phyloP scores from a whole-genome alignment of 805 yeast species.

The Brettanomyces naardenensis region DNA sequence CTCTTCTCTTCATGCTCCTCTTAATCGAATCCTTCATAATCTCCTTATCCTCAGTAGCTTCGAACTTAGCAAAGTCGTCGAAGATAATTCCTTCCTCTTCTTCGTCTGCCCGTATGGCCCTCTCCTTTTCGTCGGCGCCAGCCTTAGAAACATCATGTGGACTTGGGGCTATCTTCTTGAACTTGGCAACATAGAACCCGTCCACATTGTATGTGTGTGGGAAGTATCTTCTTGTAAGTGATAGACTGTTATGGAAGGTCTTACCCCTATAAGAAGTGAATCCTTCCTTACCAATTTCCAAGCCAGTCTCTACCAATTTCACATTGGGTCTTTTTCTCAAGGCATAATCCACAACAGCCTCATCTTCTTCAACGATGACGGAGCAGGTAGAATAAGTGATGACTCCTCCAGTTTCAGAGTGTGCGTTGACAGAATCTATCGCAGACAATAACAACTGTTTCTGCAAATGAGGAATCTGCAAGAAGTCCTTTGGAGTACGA shows the following conservation, averaged over 20 bases:
- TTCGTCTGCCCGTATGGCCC: slow-evolving; percentile 71
- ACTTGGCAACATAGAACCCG: slow-evolving; percentile 96
- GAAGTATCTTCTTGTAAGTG: slow-evolving; percentile 87
- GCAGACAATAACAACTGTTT: slow-evolving; percentile 91
- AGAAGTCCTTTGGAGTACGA: slow-evolving; percentile 93
- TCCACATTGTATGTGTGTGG: slow-evolving; percentile 99
- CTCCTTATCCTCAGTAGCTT: slow-evolving; percentile 65
- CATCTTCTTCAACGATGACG: slow-evolving; percentile 96
- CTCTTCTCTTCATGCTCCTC: slow-evolving; percentile 58
- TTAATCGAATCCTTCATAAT: slow-evolving; percentile 64
- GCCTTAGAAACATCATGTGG: slow-evolving; percentile 80
- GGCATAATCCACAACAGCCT: slow-evolving; percentile 97
- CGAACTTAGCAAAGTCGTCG: slow-evolving; percentile 80
- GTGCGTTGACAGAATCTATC: slow-evolving; percentile 93
- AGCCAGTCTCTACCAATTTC: slow-evolving; percentile 83
- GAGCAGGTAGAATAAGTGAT: slow-evolving; percentile 98
- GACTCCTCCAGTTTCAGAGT: slow-evolving; percentile 84
- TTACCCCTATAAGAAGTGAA: slow-evolving; percentile 92
- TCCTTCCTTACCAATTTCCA: slow-evolving; percentile 93
- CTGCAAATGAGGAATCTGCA: slow-evolving; percentile 93
- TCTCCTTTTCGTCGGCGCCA: slow-evolving; percentile 82
- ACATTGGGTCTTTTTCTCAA: slow-evolving; percentile 94
- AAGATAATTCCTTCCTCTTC: slow-evolving; percentile 71
- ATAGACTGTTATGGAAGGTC: slow-evolving; percentile 68
- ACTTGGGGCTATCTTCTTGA: slow-evolving; percentile 82